Evolutionary conservation across 192 early-diverging fungal species (phyloP).

Genomic region (Backusella mclennaniae): DNA sequence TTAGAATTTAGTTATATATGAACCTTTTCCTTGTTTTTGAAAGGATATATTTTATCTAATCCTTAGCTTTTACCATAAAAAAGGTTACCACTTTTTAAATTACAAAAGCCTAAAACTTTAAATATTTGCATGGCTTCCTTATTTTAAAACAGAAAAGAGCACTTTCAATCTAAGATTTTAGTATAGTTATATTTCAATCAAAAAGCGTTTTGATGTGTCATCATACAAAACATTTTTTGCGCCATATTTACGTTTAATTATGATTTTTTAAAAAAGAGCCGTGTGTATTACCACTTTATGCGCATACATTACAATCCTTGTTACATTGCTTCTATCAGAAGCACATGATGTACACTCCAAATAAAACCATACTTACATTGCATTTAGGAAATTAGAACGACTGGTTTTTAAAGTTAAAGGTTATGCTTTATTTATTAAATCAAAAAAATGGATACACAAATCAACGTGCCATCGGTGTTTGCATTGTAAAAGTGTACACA

Average conservation of each 20-base stretch:
- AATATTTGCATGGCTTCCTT: neutral
- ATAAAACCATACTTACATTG: neutral
- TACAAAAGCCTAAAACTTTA: no score
- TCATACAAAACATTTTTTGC: neutral
- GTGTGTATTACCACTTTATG: neutral
- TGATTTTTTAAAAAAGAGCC: neutral
- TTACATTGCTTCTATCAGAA: neutral
- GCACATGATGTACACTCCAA: neutral
- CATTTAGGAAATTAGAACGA: neutral
- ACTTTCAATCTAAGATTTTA: neutral
- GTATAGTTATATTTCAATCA: neutral
- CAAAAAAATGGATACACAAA: conserved; percentile 8
- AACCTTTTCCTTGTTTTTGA: no score
- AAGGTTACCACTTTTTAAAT: no score
- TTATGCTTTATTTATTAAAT: conserved; percentile 7
- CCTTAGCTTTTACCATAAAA: no score
- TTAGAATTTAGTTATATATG: no score
- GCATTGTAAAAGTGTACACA: conserved; percentile 1
- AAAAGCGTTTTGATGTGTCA: neutral
- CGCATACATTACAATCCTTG: neutral
- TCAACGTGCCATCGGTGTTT: conserved; percentile 10
- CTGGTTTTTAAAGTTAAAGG: neutral
- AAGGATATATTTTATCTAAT: no score
- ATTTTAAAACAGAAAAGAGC: neutral
- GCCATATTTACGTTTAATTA: neutral